A percentile compares a stretch with the other conserved stretches of the same genome.
Conservation (phyloP, 345 rosid genomes). For the Eucalyptus virginea region DNA sequence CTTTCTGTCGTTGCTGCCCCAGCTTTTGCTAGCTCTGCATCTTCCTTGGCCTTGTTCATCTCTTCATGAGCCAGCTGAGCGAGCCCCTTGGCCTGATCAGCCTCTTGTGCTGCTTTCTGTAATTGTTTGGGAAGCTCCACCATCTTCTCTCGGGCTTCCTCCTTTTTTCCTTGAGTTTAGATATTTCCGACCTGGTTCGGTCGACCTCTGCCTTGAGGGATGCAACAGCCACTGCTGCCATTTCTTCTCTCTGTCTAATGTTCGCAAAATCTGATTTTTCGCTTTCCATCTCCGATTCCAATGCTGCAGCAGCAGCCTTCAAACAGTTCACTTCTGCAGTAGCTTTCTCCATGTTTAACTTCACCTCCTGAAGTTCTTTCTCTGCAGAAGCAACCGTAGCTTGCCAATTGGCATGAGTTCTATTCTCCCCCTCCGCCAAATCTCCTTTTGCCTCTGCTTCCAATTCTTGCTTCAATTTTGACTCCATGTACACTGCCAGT, state of each 20-base stretch:
- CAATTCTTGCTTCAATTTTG: conserved; percentile 30
- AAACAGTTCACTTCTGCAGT: conserved; percentile 55
- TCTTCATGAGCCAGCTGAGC: conserved; percentile 68
- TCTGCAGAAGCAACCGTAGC: conserved; percentile 58
- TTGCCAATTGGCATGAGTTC: conserved; percentile 20
- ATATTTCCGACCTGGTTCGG: conserved; percentile 41
- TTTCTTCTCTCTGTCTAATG: conserved; percentile 75
- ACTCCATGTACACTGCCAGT: conserved; percentile 64
- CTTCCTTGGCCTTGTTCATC: conserved; percentile 61
- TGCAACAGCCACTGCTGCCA: conserved; percentile 69
- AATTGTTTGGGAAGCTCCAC: conserved; percentile 62
- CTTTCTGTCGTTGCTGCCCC: conserved; percentile 62
- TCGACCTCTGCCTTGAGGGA: conserved; percentile 76
- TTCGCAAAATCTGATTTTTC: conserved; percentile 48
- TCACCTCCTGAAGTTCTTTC: conserved; percentile 82
- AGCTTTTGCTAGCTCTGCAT: conserved; percentile 76
- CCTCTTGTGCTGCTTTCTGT: conserved; percentile 60
- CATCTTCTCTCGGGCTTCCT: conserved; percentile 55
- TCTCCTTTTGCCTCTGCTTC: conserved; percentile 10
- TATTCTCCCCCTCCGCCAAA: conserved; percentile 18
- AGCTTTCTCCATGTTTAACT: conserved; percentile 66
- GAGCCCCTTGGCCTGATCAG: conserved; percentile 65
- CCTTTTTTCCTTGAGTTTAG: conserved; percentile 39
- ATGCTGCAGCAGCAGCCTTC: conserved; percentile 54
- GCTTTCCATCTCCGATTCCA: conserved; percentile 54